phyloP scores from a whole-genome alignment of 257 asterid species.

The Rubia yunnanensis region DNA sequence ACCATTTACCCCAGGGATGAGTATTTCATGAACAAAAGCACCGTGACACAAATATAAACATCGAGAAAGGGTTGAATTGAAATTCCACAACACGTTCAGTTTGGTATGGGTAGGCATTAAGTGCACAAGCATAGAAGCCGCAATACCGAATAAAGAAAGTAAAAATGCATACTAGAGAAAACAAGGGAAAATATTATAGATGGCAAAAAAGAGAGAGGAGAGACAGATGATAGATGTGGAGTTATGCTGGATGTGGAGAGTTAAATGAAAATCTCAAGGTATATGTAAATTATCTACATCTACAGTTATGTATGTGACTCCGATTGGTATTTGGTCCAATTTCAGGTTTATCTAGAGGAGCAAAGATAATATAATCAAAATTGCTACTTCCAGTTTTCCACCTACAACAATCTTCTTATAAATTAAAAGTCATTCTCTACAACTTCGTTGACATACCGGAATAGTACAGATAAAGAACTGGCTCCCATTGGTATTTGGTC shows the following conservation, averaged over 20 bases:
- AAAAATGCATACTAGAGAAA: not conserved
- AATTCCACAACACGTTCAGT: too few relatives aligned
- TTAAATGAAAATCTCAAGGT: not conserved
- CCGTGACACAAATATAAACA: too few relatives aligned
- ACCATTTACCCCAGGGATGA: not conserved
- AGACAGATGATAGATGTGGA: not conserved
- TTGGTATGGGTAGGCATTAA: not conserved
- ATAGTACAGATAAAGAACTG: constrained; percentile 92
- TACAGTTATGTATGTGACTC: not conserved
- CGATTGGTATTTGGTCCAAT: not conserved
- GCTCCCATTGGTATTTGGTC: constrained; percentile 96
- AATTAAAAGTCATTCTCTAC: not conserved
- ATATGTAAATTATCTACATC: not conserved
- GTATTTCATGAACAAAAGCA: too few relatives aligned
- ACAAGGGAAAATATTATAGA: not conserved
- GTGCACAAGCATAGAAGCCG: not conserved
- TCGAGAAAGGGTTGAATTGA: too few relatives aligned
- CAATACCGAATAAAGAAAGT: not conserved
- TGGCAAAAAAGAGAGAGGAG: not conserved
- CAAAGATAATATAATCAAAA: too few relatives aligned
- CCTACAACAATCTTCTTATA: not conserved
- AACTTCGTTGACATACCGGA: constrained; percentile 39
- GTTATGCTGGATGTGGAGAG: not conserved
- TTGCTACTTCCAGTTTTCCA: not conserved
- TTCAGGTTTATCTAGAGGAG: too few relatives aligned